phyloP scores from a whole-genome alignment of 1,284 basidiomycete genomes.

The Trametes versicolor region DNA sequence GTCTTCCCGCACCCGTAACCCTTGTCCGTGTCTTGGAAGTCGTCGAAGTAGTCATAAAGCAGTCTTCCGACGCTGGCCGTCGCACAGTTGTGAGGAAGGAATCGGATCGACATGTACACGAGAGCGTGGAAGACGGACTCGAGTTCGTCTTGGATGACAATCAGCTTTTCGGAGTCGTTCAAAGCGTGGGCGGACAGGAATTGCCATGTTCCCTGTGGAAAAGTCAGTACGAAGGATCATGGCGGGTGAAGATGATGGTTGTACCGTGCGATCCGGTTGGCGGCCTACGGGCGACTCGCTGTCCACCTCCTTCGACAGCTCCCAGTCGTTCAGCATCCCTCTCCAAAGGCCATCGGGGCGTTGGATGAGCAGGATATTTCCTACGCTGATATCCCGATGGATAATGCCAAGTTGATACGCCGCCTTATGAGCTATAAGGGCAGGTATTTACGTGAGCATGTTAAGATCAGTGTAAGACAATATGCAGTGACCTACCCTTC shows the following conservation, averaged over 20 bases:
- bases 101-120: conserved; percentile 22
- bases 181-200: conserved; percentile 18
- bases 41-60: conserved; percentile 7
- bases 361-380: conserved; percentile 19
- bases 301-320: conserved; percentile 13
- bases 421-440: background rate
- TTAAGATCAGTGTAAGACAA: background rate
- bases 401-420: conserved; percentile 12
- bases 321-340: conserved; percentile 26
- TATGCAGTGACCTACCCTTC: background rate
- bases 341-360: background rate
- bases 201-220: conserved; percentile 19
- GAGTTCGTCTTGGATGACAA: conserved; percentile 21
- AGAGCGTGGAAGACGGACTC: conserved; percentile 28
- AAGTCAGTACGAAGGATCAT: background rate
- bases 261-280: conserved; percentile 13
- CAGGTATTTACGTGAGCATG: too few species aligned
- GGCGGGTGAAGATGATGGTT: background rate
- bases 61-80: background rate
- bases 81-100: conserved; percentile 18
- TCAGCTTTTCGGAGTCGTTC: background rate
- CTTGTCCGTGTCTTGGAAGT: background rate
- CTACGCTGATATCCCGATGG: conserved; percentile 26
- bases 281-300: background rate
- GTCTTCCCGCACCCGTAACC: background rate